These are phyloP conservation scores for Abrus pulchellus DNA, from an alignment of 306 rosid species.

Conservation along the genomic window DNA sequence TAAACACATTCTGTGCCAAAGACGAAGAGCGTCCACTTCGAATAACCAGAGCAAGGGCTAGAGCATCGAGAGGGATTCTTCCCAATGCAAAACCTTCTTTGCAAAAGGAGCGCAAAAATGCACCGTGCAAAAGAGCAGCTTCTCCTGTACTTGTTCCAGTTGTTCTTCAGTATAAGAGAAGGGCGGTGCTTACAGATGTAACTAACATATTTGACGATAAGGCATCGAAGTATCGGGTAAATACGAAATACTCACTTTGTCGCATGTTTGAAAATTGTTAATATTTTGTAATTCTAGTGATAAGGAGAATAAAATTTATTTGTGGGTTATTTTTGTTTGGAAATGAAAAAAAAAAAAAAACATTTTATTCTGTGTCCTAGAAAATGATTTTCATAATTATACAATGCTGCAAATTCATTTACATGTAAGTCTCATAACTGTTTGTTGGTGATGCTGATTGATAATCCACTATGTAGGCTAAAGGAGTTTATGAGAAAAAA, in stretches of 20 bases:
- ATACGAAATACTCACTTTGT: background rate
- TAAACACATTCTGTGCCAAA: slow-evolving; percentile 55
- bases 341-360: background rate
- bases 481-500: slow-evolving; percentile 54
- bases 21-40: slow-evolving; percentile 64
- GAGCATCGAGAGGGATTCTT: slow-evolving; percentile 58
- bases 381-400: background rate
- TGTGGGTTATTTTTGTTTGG: background rate
- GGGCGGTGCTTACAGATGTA: slow-evolving; percentile 77
- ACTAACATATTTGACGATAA: slow-evolving; percentile 57
- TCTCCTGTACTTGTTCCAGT: slow-evolving; percentile 44
- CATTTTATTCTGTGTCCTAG: background rate
- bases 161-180: slow-evolving; percentile 68
- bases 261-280: slow-evolving; percentile 5
- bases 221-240: slow-evolving; percentile 64
- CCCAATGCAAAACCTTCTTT: slow-evolving; percentile 56
- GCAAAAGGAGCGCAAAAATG: slow-evolving; percentile 57
- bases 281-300: background rate
- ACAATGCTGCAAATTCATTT: slow-evolving; percentile 29
- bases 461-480: slow-evolving; percentile 54
- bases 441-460: slow-evolving; percentile 48
- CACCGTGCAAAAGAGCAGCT: slow-evolving; percentile 61
- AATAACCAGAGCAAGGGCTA: slow-evolving; percentile 86
- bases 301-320: slow-evolving; percentile 15
- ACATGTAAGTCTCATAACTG: background rate